A percentile compares a stretch with the other conserved stretches of the same genome.
Evolutionary conservation across 2,329 filamentous ascomycete species (phyloP).

Genomic region (Aspergillus sp.): DNA sequence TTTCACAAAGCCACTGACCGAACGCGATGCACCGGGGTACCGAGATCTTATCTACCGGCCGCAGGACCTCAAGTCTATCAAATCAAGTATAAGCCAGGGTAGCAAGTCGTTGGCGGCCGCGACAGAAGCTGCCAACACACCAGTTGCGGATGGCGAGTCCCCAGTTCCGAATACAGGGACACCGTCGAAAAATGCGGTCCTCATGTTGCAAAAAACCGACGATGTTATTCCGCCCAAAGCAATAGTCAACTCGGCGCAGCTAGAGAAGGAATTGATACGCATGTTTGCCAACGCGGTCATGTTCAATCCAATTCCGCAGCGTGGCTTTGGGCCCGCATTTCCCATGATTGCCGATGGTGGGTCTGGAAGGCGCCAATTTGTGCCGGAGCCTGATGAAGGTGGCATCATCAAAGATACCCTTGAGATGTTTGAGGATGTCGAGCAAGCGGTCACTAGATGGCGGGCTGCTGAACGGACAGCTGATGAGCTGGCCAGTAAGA

Average conservation of each 20-base stretch:
- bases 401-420: constrained; percentile 83
- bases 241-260: constrained; percentile 88
- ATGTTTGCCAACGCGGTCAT: constrained; percentile 99
- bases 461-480: constrained; percentile 64
- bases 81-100: constrained; percentile 62
- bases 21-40: constrained; percentile 74
- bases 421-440: constrained; percentile 86
- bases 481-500: constrained; percentile 40
- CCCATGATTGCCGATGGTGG: constrained; percentile 46
- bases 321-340: constrained; percentile 67
- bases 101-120: constrained; percentile 45
- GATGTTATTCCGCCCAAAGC: constrained; percentile 82
- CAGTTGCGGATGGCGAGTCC: constrained; percentile 60
- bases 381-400: constrained; percentile 74
- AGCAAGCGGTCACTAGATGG: constrained; percentile 74
- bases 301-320: constrained; percentile 86
- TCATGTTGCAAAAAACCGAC: constrained; percentile 57
- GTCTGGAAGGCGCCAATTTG: constrained; percentile 43
- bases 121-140: constrained; percentile 64
- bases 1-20: constrained; percentile 73
- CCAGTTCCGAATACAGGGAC: constrained; percentile 33
- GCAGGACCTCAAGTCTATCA: constrained; percentile 76
- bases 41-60: constrained; percentile 71
- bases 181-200: constrained; percentile 42
- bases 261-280: constrained; percentile 89